phyloP scores from a whole-genome alignment of 2,329 filamentous ascomycete genomes.

The Scedosporium minutisporum region DNA sequence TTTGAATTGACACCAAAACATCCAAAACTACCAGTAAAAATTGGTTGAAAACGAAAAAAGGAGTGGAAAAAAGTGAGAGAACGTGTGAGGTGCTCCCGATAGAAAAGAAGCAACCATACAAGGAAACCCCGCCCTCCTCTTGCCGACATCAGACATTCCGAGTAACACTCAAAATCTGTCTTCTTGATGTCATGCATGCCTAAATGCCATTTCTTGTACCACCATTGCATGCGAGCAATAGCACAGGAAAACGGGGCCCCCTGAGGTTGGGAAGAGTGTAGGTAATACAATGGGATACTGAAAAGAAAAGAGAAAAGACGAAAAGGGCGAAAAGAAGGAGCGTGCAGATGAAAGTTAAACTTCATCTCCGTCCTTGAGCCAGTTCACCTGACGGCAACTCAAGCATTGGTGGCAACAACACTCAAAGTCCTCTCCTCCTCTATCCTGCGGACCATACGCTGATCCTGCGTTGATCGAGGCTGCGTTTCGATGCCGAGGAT shows the following conservation, averaged over 20 bases:
- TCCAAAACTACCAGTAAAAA: neutral
- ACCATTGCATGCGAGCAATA: too few species aligned
- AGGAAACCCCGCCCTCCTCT: neutral
- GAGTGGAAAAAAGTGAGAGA: slow-evolving; percentile 1
- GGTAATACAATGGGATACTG: neutral
- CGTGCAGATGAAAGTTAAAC: slow-evolving; percentile 8
- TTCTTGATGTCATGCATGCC: too few species aligned
- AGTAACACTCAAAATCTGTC: too few species aligned
- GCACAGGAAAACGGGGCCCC: neutral
- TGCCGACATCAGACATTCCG: neutral
- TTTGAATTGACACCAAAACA: too few species aligned
- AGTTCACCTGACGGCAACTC: neutral
- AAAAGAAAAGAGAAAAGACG: slow-evolving; percentile 4
- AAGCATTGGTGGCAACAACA: neutral
- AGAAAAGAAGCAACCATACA: neutral
- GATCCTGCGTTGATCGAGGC: slow-evolving; percentile 46
- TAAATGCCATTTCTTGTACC: too few species aligned
- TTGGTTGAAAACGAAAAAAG: slow-evolving; percentile 6
- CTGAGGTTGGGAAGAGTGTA: neutral
- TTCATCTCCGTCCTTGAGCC: neutral
- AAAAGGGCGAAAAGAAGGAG: slow-evolving; percentile 6
- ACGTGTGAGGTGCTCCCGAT: neutral
- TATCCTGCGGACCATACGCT: slow-evolving; percentile 46
- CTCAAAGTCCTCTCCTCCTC: slow-evolving; percentile 35
- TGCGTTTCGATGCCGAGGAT: slow-evolving; percentile 52